phyloP scores from a whole-genome alignment of 2,329 filamentous ascomycete species.

The Aspergillus brasiliensis region DNA sequence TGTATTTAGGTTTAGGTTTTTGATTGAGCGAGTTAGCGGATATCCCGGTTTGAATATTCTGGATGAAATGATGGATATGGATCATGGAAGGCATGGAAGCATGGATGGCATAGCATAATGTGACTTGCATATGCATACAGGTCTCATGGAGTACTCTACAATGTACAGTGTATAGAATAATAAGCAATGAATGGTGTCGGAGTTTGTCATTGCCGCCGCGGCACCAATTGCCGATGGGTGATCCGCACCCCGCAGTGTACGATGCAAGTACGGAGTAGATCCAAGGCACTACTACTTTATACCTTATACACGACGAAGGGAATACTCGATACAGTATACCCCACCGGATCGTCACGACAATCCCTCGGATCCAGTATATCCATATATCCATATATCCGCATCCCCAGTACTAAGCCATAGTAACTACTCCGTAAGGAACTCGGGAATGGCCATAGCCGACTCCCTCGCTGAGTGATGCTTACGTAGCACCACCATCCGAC shows the following conservation, averaged over 20 bases:
- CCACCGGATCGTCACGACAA: not conserved
- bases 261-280: not conserved
- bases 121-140: too few relatives aligned
- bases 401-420: too few relatives aligned
- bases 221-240: not conserved
- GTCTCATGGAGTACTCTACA: too few relatives aligned
- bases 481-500: not conserved
- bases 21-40: constrained; percentile 28
- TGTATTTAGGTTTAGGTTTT: constrained; percentile 18
- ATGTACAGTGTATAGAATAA: not conserved
- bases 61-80: not conserved
- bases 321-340: not conserved
- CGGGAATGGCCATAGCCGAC: constrained; percentile 7
- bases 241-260: not conserved
- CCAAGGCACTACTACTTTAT: not conserved
- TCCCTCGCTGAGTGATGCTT: constrained; percentile 6
- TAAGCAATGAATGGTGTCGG: not conserved
- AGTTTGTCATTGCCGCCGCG: not conserved
- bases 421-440: not conserved
- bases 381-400: too few relatives aligned
- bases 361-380: too few relatives aligned
- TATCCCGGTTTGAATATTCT: constrained; percentile 20
- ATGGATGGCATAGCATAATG: too few relatives aligned
- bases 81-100: not conserved
- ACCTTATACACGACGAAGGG: too few relatives aligned